phyloP scores from a whole-genome alignment of 1,139 yeast species.

The Tardiomyces blankii region DNA sequence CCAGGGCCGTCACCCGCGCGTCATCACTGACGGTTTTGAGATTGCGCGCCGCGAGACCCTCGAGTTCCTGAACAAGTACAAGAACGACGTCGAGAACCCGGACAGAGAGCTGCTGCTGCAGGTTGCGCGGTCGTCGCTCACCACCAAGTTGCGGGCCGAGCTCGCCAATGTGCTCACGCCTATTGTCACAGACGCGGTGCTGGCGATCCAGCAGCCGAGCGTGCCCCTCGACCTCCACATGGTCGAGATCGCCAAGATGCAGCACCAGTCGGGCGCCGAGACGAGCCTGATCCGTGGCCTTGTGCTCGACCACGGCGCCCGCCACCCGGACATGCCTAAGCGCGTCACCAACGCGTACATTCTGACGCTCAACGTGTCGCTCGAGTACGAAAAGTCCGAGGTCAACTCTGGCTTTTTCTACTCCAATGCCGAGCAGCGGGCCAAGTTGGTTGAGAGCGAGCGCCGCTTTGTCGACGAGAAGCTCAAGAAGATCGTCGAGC shows the following conservation, averaged over 20 bases:
- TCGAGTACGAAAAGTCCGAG: constrained; percentile 97
- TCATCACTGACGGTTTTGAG: constrained; percentile 92
- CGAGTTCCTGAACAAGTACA: constrained; percentile 53
- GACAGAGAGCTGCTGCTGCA: constrained; percentile 85
- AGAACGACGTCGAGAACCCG: constrained; percentile 30
- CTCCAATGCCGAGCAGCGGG: constrained; percentile 93
- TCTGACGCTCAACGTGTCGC: constrained; percentile 80
- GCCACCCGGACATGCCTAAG: constrained; percentile 99
- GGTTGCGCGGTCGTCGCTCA: constrained; percentile 81
- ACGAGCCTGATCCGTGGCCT: constrained; percentile 80
- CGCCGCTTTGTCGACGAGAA: constrained; percentile 92
- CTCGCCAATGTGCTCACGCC: constrained; percentile 78
- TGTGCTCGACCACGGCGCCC: constrained; percentile 95
- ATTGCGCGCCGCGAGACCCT: constrained; percentile 70
- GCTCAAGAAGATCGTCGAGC: constrained; percentile 78
- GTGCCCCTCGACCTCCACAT: constrained; percentile 76
- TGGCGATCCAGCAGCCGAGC: constrained; percentile 49
- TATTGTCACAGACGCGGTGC: constrained; percentile 92
- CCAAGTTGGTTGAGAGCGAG: constrained; percentile 87
- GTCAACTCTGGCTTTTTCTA: constrained; percentile 95
- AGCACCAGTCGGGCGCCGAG: constrained; percentile 76
- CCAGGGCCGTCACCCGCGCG: constrained; percentile 95
- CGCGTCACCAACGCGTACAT: constrained; percentile 73
- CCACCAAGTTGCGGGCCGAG: constrained; percentile 74
- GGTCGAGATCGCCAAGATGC: constrained; percentile 99